Evolutionary conservation across 2,329 filamentous ascomycete species (phyloP).

Genomic region (Colletotrichum musae): DNA sequence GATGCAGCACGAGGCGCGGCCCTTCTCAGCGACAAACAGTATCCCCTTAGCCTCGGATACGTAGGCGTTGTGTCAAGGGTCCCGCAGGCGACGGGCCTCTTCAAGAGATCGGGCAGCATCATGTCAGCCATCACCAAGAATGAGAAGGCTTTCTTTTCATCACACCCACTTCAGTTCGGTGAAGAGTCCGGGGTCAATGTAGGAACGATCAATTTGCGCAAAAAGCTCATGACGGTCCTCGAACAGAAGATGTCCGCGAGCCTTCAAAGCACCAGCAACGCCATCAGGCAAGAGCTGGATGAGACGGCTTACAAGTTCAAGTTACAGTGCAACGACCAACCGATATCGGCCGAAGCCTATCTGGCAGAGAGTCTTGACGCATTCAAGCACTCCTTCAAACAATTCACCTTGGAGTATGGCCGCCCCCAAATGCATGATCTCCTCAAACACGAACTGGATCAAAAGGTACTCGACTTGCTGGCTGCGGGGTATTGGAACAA

Average conservation of each 20-base stretch:
- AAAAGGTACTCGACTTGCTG: conserved; percentile 92
- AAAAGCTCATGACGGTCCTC: conserved; percentile 96
- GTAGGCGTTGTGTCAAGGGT: conserved; percentile 93
- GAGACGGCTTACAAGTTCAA: conserved; percentile 99
- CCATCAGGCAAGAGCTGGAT: conserved; percentile 94
- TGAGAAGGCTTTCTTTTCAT: conserved; percentile 87
- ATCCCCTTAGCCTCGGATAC: conserved; percentile 94
- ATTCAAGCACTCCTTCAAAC: conserved; percentile 98
- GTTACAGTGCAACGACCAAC: conserved; percentile 98
- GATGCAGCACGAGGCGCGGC: conserved; percentile 83
- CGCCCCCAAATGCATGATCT: conserved; percentile 90
- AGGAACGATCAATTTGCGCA: conserved; percentile 88
- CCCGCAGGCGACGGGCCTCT: conserved; percentile 79
- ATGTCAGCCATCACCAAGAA: conserved; percentile 87
- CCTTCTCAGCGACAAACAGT: conserved; percentile 90
- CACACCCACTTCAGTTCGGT: conserved; percentile 86
- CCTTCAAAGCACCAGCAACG: conserved; percentile 89
- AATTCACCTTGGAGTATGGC: conserved; percentile 91
- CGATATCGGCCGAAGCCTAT: conserved; percentile 95
- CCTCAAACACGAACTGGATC: conserved; percentile 92
- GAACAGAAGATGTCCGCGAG: conserved; percentile 98
- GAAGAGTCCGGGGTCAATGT: conserved; percentile 79
- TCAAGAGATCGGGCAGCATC: conserved; percentile 86
- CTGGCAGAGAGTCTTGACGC: conserved; percentile 94
- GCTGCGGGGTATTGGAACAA: conserved; percentile 98